Conservation (phyloP, 2,329 filamentous ascomycete species). For the Saccharata proteae region DNA sequence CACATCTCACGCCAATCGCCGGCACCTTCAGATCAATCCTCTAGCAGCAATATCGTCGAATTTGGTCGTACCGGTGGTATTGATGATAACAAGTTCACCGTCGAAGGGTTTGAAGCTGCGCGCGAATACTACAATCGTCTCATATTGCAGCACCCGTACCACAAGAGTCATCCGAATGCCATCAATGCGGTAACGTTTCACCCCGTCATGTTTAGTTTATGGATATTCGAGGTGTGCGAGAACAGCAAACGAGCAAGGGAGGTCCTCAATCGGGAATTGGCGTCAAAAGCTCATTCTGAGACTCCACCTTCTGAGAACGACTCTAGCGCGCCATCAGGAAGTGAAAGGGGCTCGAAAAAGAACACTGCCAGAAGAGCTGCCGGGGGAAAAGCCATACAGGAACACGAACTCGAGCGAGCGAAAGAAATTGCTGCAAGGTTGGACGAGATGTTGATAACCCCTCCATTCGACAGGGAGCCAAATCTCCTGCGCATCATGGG, state of each 20-base stretch:
- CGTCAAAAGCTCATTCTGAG: too few species aligned
- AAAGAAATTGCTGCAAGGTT: slow-evolving; percentile 54
- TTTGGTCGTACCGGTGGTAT: not conserved
- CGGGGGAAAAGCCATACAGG: slow-evolving; percentile 13
- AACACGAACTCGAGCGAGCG: slow-evolving; percentile 46
- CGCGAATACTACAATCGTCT: slow-evolving; percentile 65
- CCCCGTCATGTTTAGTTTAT: slow-evolving; percentile 66
- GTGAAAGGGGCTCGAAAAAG: too few species aligned
- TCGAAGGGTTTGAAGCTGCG: slow-evolving; percentile 43
- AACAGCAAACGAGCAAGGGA: slow-evolving; percentile 33
- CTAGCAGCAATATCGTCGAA: slow-evolving; percentile 4
- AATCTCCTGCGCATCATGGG: slow-evolving; percentile 59
- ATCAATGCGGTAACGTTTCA: slow-evolving; percentile 66
- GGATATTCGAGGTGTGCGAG: slow-evolving; percentile 62
- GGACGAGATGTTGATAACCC: slow-evolving; percentile 56
- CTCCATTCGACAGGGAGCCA: slow-evolving; percentile 56
- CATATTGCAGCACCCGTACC: slow-evolving; percentile 58
- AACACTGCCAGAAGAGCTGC: too few species aligned
- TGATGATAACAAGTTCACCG: slow-evolving; percentile 15
- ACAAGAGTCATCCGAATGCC: slow-evolving; percentile 43
- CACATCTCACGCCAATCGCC: slow-evolving; percentile 2
- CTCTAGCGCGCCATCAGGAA: not conserved
- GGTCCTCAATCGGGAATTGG: not conserved
- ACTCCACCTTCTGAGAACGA: slow-evolving; percentile 2
- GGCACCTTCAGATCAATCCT: too few species aligned